These are phyloP conservation scores for Auricularia heimuer DNA, from an alignment of 768 basidiomycete species.

Conservation along the genomic window DNA sequence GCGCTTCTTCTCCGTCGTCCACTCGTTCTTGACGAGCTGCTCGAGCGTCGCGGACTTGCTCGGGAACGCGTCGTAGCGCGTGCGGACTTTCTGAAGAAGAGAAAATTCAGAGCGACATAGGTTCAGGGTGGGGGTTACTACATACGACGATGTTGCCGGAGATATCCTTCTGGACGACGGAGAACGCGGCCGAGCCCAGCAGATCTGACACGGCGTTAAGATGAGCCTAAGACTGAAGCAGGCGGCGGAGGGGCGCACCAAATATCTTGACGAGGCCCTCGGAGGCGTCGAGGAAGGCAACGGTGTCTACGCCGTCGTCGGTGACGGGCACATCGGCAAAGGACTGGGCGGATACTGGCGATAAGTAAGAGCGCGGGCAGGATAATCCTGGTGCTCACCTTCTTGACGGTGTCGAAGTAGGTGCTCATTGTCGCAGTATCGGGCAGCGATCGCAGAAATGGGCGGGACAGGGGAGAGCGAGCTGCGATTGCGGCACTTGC, in stretches of 20 bases:
- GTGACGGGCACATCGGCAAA: slow-evolving; percentile 85
- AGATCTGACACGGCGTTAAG: slow-evolving; percentile 42
- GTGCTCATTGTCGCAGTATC: slow-evolving; percentile 40
- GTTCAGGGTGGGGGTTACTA: slow-evolving; percentile 8
- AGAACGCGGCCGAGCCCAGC: slow-evolving; percentile 77
- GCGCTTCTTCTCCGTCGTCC: slow-evolving; percentile 68
- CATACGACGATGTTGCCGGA: slow-evolving; percentile 84
- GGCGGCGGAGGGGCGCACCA: slow-evolving; percentile 39
- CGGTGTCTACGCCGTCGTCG: slow-evolving; percentile 80
- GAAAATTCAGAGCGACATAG: slow-evolving; percentile 4
- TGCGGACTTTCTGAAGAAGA: slow-evolving; percentile 73
- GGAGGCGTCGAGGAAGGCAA: slow-evolving; percentile 78
- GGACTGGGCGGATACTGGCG: slow-evolving; percentile 42
- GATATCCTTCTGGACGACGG: slow-evolving; percentile 74
- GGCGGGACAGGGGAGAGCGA: not conserved
- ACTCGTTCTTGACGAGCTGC: slow-evolving; percentile 72
- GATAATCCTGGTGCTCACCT: not conserved
- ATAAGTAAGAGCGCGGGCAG: not conserved
- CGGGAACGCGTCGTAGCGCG: slow-evolving; percentile 62
- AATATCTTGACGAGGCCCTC: slow-evolving; percentile 85
- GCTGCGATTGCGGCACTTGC: not conserved
- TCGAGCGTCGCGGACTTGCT: slow-evolving; percentile 69
- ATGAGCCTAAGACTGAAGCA: slow-evolving; percentile 2
- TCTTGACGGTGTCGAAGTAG: slow-evolving; percentile 59
- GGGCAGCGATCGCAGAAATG: slow-evolving; percentile 6